These are phyloP conservation scores for Plasmopara muralis DNA, from an alignment of 352 stramenopile genomes.

Conservation along the genomic window DNA sequence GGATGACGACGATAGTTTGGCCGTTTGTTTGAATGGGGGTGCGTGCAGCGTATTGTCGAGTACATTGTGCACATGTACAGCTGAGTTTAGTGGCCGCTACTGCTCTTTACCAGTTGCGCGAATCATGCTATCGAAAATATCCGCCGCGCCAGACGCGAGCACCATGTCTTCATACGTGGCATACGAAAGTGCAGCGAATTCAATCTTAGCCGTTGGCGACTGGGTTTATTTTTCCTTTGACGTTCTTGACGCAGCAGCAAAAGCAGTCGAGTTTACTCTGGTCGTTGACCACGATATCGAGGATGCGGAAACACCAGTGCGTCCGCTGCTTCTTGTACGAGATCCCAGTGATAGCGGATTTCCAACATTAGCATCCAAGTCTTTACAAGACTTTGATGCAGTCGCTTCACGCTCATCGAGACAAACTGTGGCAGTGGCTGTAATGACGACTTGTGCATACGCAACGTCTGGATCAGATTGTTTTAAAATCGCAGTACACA, in stretches of 20 bases:
- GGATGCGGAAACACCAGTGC: constrained; percentile 27
- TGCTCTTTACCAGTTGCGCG: constrained; percentile 33
- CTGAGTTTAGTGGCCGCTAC: constrained; percentile 27
- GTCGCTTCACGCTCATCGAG: constrained; percentile 13
- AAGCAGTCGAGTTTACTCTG: constrained; percentile 41
- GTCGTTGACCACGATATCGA: constrained; percentile 39
- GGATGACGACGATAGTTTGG: constrained; percentile 12
- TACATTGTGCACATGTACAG: constrained; percentile 42
- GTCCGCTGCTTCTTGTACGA: constrained; percentile 54
- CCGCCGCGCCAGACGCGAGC: not conserved
- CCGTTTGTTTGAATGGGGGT: constrained; percentile 40
- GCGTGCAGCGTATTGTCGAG: constrained; percentile 43
- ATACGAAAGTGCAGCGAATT: constrained; percentile 19
- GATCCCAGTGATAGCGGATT: constrained; percentile 45
- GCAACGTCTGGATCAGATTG: constrained; percentile 31
- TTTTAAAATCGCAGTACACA: constrained; percentile 69
- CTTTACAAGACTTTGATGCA: constrained; percentile 46
- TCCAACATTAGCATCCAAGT: constrained; percentile 37
- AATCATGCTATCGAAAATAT: constrained; percentile 8
- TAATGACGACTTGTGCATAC: constrained; percentile 41
- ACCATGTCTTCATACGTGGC: constrained; percentile 9
- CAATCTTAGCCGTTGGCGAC: constrained; percentile 33
- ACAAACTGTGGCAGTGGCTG: constrained; percentile 39
- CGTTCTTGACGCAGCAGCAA: constrained; percentile 33
- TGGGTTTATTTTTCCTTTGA: constrained; percentile 71